A percentile compares a stretch with the other conserved stretches of the same genome.
phyloP scores from a whole-genome alignment of 2,329 filamentous ascomycete genomes.

The Elsinoe australis region DNA sequence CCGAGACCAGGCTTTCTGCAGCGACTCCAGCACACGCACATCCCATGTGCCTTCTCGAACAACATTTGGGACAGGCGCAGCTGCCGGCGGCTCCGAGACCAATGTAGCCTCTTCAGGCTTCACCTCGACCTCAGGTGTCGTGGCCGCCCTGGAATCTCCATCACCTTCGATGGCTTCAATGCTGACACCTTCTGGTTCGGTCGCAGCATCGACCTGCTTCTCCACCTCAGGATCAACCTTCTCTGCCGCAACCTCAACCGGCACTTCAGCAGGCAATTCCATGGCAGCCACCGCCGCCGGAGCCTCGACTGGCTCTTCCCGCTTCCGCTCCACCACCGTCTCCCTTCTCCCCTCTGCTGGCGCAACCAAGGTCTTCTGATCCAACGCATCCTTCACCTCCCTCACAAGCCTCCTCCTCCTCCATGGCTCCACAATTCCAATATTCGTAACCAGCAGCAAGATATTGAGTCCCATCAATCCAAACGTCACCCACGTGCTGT shows the following conservation, averaged over 20 bases:
- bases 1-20: neutral
- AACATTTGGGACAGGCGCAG: neutral
- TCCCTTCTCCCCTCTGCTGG: neutral
- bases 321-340: neutral
- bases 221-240: slow-evolving; percentile 17
- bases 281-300: neutral
- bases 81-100: slow-evolving; percentile 1
- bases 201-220: slow-evolving; percentile 23
- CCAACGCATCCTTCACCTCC: slow-evolving; percentile 62
- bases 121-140: neutral
- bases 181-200: slow-evolving; percentile 21
- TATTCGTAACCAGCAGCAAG: slow-evolving; percentile 73
- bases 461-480: slow-evolving; percentile 97
- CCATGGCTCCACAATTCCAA: slow-evolving; percentile 92
- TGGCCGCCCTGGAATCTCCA: too few species aligned
- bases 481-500: slow-evolving; percentile 98
- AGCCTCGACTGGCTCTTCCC: neutral
- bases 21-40: slow-evolving; percentile 21
- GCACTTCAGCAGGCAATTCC: neutral
- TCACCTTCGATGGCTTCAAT: slow-evolving; percentile 20
- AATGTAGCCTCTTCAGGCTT: slow-evolving; percentile 11
- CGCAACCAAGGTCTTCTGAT: slow-evolving; percentile 54
- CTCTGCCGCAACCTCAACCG: neutral
- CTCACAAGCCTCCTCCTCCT: slow-evolving; percentile 69
- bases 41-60: neutral